These are phyloP conservation scores for Musa beccarii DNA, from an alignment of 176 grass and related monocot genomes.

Conservation along the genomic window DNA sequence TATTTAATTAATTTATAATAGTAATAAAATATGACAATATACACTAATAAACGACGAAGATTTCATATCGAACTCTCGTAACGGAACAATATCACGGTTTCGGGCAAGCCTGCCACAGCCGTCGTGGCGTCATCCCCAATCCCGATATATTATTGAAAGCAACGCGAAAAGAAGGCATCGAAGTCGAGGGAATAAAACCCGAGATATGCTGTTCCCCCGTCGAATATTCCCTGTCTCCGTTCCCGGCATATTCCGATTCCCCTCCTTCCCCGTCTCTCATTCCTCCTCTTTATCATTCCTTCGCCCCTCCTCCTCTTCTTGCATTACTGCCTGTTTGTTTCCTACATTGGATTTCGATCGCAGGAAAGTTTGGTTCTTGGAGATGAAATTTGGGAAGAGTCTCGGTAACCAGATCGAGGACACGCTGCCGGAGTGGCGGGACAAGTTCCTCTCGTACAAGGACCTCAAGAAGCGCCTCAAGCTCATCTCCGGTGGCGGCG, in stretches of 20 bases:
- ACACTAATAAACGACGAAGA: too few relatives aligned
- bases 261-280: not conserved
- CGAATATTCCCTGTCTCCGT: not conserved
- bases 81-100: too few relatives aligned
- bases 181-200: not conserved
- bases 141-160: too few relatives aligned
- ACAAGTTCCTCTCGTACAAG: slow-evolving; percentile 94
- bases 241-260: slow-evolving; percentile 2
- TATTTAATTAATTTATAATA: too few relatives aligned
- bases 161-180: too few relatives aligned
- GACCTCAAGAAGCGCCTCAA: slow-evolving; percentile 92
- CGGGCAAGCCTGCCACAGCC: too few relatives aligned
- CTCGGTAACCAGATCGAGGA: slow-evolving; percentile 88
- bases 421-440: slow-evolving; percentile 89
- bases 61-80: too few relatives aligned
- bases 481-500: slow-evolving; percentile 25
- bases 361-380: too few relatives aligned
- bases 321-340: not conserved
- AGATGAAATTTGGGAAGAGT: slow-evolving; percentile 96
- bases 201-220: not conserved
- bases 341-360: too few relatives aligned
- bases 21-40: too few relatives aligned
- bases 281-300: not conserved
- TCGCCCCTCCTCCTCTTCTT: not conserved
- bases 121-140: too few relatives aligned